Conservation (phyloP, 1,284 basidiomycete species). For the Rhodotorula sp. region DNA sequence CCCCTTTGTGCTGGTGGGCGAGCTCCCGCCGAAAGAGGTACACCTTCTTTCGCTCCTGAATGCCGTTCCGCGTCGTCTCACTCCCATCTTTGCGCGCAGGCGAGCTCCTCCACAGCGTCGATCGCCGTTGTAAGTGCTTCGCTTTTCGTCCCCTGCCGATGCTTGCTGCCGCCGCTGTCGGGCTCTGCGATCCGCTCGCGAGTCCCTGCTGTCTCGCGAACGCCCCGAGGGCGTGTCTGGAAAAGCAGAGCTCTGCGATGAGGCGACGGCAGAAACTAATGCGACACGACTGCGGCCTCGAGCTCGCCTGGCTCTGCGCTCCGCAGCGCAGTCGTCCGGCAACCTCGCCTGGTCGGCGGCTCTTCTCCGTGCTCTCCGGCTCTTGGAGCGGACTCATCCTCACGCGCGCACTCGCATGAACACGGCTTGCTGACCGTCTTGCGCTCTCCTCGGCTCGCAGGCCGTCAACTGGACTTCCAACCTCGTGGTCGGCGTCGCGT, state of each 20-base stretch:
- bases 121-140: conserved; percentile 32
- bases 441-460: neutral
- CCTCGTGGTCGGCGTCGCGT: conserved; percentile 37
- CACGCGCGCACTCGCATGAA: neutral
- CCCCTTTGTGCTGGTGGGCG: conserved; percentile 53
- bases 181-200: too few species aligned
- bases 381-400: too few species aligned
- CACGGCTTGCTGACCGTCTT: neutral
- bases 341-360: too few species aligned
- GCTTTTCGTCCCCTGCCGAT: neutral
- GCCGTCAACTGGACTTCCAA: conserved; percentile 43
- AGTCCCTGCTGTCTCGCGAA: too few species aligned
- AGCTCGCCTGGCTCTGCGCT: too few species aligned
- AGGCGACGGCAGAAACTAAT: too few species aligned
- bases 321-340: too few species aligned
- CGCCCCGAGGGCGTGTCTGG: too few species aligned
- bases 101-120: conserved; percentile 39
- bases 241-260: too few species aligned
- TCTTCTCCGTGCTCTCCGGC: too few species aligned
- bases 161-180: too few species aligned
- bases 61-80: neutral
- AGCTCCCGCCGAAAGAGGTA: conserved; percentile 48
- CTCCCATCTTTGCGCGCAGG: conserved; percentile 7
- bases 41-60: neutral
- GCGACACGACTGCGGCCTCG: too few species aligned